Evolutionary conservation across 805 yeast species (phyloP).

Genomic region (Cyberlindnera euphorbiae): DNA sequence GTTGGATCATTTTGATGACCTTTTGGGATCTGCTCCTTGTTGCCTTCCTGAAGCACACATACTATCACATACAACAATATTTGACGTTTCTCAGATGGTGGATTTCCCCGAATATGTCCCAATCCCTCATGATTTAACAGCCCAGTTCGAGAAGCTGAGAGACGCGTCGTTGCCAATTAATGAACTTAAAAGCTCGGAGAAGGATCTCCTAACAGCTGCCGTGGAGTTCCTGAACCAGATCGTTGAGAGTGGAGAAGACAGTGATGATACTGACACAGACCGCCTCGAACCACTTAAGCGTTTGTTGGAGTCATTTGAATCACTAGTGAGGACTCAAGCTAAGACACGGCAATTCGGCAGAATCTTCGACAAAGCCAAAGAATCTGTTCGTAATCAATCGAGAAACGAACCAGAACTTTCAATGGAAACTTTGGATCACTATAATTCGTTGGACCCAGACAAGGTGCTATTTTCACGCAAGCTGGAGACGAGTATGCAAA

Average conservation of each 20-base stretch:
- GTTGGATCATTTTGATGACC: no score
- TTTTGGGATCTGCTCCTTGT: no score
- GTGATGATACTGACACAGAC: slow-evolving; percentile 7
- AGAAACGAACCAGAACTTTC: slow-evolving; percentile 13
- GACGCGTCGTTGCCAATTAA: slow-evolving; percentile 3
- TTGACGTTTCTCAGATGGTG: slow-evolving; percentile 6
- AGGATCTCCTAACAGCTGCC: slow-evolving; percentile 13
- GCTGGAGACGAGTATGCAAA: slow-evolving; percentile 4
- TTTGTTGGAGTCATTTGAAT: slow-evolving; percentile 16
- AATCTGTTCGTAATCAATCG: slow-evolving; percentile 1
- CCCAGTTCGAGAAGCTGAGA: slow-evolving; percentile 6
- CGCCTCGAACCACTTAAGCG: slow-evolving; percentile 9
- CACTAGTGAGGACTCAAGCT: slow-evolving; percentile 13
- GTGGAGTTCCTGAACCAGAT: slow-evolving; percentile 14
- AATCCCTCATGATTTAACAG: slow-evolving; percentile 1
- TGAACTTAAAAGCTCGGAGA: slow-evolving; percentile 9
- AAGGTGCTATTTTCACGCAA: slow-evolving; percentile 10
- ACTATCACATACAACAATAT: no score
- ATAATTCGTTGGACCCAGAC: slow-evolving; percentile 1
- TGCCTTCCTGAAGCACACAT: no score
- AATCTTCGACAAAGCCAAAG: slow-evolving; percentile 14
- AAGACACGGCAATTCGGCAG: slow-evolving; percentile 12
- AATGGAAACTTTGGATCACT: slow-evolving; percentile 10
- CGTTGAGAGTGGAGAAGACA: slow-evolving; percentile 7
- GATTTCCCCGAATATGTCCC: slow-evolving; percentile 13